Percentiles rank a stretch among this genome's conserved stretches.
Conservation (phyloP, 2,329 filamentous ascomycete genomes). For the Talaromyces pinophilus region DNA sequence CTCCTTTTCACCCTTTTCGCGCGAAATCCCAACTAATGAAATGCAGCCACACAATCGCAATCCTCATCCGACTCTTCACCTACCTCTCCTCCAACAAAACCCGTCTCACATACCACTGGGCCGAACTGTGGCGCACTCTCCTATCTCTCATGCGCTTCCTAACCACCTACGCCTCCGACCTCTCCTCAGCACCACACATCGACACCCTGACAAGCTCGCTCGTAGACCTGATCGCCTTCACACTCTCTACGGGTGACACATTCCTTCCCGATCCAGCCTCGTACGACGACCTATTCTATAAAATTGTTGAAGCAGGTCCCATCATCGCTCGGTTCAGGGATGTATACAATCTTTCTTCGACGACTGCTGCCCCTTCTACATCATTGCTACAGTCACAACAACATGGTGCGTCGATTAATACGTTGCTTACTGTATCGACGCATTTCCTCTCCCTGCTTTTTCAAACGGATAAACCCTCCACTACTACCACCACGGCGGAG, state of each 20-base stretch:
- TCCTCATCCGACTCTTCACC: slow-evolving; percentile 79
- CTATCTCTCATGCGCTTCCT: slow-evolving; percentile 88
- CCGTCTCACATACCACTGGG: slow-evolving; percentile 88
- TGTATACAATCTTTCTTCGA: slow-evolving; percentile 58
- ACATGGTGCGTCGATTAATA: slow-evolving; percentile 69
- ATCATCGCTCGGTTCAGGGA: slow-evolving; percentile 79
- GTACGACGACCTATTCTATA: slow-evolving; percentile 98
- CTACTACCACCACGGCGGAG: background rate
- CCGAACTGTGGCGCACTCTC: slow-evolving; percentile 87
- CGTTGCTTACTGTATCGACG: slow-evolving; percentile 71
- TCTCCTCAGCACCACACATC: slow-evolving; percentile 69
- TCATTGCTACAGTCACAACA: background rate
- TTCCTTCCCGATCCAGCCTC: slow-evolving; percentile 84
- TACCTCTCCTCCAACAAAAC: slow-evolving; percentile 80
- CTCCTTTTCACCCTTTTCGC: background rate
- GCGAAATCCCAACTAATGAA: background rate
- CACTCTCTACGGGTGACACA: slow-evolving; percentile 81
- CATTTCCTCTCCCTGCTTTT: slow-evolving; percentile 84
- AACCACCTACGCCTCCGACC: slow-evolving; percentile 77
- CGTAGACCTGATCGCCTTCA: slow-evolving; percentile 79
- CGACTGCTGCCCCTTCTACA: slow-evolving; percentile 32
- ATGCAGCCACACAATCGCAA: slow-evolving; percentile 68
- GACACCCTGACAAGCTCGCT: slow-evolving; percentile 73
- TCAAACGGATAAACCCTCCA: slow-evolving; percentile 41
- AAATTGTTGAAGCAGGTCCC: slow-evolving; percentile 89